Evolutionary conservation across 2,329 filamentous ascomycete species (phyloP).

Genomic region (Stromatinia cepivora): DNA sequence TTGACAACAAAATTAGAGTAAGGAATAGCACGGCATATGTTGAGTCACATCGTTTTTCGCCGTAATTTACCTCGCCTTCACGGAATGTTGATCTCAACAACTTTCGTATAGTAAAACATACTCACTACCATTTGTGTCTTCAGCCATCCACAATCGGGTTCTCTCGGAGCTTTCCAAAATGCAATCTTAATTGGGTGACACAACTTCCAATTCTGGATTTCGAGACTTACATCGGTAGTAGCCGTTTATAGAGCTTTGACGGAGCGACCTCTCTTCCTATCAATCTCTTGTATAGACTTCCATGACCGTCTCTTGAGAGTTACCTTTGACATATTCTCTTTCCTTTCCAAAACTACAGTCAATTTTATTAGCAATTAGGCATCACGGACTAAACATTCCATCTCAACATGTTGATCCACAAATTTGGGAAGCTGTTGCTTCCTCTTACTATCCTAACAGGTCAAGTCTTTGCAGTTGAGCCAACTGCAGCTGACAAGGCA

Average conservation of each 20-base stretch:
- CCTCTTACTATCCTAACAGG: constrained; percentile 3
- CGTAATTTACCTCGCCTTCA: background rate
- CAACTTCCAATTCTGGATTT: background rate
- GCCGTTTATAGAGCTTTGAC: background rate
- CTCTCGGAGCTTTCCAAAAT: background rate
- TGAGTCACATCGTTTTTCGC: background rate
- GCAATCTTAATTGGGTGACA: background rate
- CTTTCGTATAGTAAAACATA: background rate
- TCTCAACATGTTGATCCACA: constrained; percentile 7
- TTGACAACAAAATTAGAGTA: background rate
- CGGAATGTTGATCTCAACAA: background rate
- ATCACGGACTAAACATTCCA: background rate
- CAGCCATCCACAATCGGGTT: background rate
- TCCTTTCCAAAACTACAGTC: background rate
- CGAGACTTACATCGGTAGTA: background rate
- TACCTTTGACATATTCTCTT: background rate
- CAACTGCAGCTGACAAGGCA: constrained; percentile 12
- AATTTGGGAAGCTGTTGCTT: background rate
- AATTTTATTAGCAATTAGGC: background rate
- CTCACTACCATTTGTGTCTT: background rate
- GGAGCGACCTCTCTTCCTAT: background rate
- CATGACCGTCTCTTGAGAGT: constrained; percentile 1
- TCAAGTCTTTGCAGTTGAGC: constrained; percentile 11
- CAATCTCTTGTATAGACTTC: constrained; percentile 8
- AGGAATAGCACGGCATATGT: background rate